Base-by-base conservation (phyloP, 768 basidiomycete genomes). In the Phylloporus sp. region DNA sequence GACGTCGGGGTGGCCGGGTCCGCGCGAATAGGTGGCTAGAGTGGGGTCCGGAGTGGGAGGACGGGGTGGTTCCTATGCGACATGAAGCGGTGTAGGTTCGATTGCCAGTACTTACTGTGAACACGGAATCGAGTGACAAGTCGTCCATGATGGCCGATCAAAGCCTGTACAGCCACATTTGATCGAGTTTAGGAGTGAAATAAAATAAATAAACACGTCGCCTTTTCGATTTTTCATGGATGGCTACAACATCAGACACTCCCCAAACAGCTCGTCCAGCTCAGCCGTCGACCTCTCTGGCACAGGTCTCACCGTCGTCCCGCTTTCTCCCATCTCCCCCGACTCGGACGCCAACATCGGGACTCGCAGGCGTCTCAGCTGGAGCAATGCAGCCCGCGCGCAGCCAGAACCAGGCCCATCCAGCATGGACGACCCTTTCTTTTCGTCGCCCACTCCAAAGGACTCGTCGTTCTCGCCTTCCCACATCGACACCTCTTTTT, bases 41-140 rank as follows among this genome's bases (percentile, higher is more conserved):
- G 83, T 84, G 3, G 84, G 75, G 58, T 77, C 72, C 2, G 86
- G 87, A 0, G 81, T 78, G 3, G 84, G 80, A 10, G 85, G 86
- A 22, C 84, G 74, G 10, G 76, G 70, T 2, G 78, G 78, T 65
- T 86, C 85, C 84, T 66, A 37, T 8, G 15, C 6, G 29, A 18
- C 18, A 3, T 15, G 36, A 8, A n/a, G 23, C 31, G 18, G 6
- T 24, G 40, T 17, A 3, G 22, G 26, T 42, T 38, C 10, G 29
- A 15, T 28, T 28, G 27, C 11, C 11, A 13, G 24, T 39, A 63
- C 71, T 62, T 38, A 82, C 81, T 41, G 73, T 72, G 61, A 84
- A 84, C 31, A 84, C 58, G 4, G 59, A 44, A 18, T 67, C 76
- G 0, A 82, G 69, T 5, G 53, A 61, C 6, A 77, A 53, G 21